These are phyloP conservation scores for Comarum palustre DNA, from an alignment of 306 rosid species.

Conservation along the genomic window DNA sequence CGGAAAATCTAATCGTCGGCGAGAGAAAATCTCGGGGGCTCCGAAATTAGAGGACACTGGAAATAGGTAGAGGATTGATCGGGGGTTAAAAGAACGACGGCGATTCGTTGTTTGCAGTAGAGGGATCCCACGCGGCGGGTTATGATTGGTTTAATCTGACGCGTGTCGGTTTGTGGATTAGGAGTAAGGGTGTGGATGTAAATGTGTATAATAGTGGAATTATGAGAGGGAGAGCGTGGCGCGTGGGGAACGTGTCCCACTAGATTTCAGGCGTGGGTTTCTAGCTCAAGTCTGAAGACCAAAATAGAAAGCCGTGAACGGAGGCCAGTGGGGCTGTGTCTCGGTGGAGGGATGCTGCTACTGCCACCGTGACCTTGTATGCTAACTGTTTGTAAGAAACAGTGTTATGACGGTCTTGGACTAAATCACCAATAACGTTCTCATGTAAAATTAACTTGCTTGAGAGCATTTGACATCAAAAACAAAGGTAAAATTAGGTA, in stretches of 20 bases:
- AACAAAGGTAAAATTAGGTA: no score
- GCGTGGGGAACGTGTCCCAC: neutral
- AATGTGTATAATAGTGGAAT: neutral
- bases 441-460: no score
- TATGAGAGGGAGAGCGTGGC: neutral
- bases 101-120: slow-evolving; percentile 13
- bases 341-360: neutral
- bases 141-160: neutral
- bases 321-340: neutral
- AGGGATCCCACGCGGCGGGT: slow-evolving; percentile 26
- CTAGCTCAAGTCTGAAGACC: neutral
- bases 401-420: no score
- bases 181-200: neutral
- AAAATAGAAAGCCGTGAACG: neutral
- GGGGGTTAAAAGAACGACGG: neutral
- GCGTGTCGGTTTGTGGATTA: slow-evolving; percentile 18
- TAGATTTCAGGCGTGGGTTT: neutral
- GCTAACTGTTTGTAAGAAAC: no score
- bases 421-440: no score
- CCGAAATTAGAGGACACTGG: neutral
- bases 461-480: no score
- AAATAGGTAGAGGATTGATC: neutral
- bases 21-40: neutral
- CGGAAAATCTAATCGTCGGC: slow-evolving; percentile 5
- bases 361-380: neutral